Percentiles rank a stretch among this genome's conserved stretches.
Conservation (phyloP, 179 eudicot genomes). For the Silene vulgaris region DNA sequence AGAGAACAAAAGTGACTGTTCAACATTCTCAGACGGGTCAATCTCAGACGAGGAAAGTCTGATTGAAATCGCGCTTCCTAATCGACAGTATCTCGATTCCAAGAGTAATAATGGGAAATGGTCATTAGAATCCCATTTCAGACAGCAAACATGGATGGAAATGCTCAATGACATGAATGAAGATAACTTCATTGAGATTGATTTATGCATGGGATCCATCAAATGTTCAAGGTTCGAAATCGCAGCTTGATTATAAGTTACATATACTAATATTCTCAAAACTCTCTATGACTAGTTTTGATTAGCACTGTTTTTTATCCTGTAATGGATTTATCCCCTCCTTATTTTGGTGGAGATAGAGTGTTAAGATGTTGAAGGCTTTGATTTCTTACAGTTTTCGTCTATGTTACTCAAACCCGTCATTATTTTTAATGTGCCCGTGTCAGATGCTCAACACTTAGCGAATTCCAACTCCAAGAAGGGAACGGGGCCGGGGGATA, state of each 20-base stretch:
- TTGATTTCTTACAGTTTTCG: slow-evolving; percentile 9
- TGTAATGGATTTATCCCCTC: slow-evolving; percentile 22
- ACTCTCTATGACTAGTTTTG: slow-evolving; percentile 11
- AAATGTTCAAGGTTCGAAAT: slow-evolving; percentile 65
- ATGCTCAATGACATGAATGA: slow-evolving; percentile 48
- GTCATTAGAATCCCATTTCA: slow-evolving; percentile 30
- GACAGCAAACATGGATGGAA: slow-evolving; percentile 38
- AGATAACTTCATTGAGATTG: slow-evolving; percentile 79
- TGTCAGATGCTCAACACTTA: neutral
- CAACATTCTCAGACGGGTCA: slow-evolving; percentile 47
- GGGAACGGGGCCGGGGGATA: too few relatives aligned
- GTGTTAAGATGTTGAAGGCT: slow-evolving; percentile 21
- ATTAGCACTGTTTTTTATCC: slow-evolving; percentile 24
- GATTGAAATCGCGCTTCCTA: slow-evolving; percentile 75
- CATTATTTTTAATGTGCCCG: neutral
- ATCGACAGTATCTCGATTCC: slow-evolving; percentile 49
- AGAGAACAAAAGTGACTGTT: slow-evolving; percentile 23
- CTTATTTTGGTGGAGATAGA: slow-evolving; percentile 8
- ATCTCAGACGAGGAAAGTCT: slow-evolving; percentile 89
- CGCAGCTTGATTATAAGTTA: slow-evolving; percentile 33
- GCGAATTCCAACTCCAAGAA: too few relatives aligned
- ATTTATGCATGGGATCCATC: slow-evolving; percentile 70
- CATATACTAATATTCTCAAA: neutral
- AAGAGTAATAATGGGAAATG: slow-evolving; percentile 18
- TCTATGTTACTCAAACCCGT: neutral